A percentile compares a stretch with the other conserved stretches of the same genome.
Evolutionary conservation across 345 rosid species (phyloP).

Genomic region (Populus ilicifolia): DNA sequence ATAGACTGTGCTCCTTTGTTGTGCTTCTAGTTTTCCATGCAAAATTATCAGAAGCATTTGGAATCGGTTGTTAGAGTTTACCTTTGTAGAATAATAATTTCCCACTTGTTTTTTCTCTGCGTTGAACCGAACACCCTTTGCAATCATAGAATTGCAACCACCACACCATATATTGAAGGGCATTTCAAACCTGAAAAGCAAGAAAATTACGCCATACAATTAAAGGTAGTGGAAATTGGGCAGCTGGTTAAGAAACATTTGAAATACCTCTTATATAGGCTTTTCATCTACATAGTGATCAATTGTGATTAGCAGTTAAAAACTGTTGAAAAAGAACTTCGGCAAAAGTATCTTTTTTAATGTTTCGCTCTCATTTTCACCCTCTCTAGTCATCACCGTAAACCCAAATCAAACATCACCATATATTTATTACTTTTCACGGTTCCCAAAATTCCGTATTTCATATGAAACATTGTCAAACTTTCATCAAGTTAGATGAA

Average conservation of each 20-base stretch:
- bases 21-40: background rate
- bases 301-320: background rate
- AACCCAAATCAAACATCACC: background rate
- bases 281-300: background rate
- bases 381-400: background rate
- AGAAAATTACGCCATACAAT: background rate
- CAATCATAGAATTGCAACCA: slow-evolving; percentile 94
- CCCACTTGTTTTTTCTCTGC: slow-evolving; percentile 99
- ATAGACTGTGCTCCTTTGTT: background rate
- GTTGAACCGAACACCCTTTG: slow-evolving; percentile 94
- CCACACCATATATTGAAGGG: slow-evolving; percentile 96
- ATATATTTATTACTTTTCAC: background rate
- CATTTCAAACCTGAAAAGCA: slow-evolving; percentile 80
- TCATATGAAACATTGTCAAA: background rate
- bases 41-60: background rate
- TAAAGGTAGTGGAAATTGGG: background rate
- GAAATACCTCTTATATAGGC: background rate
- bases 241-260: background rate
- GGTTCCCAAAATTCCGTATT: background rate
- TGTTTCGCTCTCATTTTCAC: background rate
- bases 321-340: background rate
- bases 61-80: slow-evolving; percentile 10
- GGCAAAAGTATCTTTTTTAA: too few relatives aligned
- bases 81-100: slow-evolving; percentile 96
- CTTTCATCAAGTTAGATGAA: background rate